phyloP scores from a whole-genome alignment of 805 yeast species.

The Wickerhamiella cacticola region DNA sequence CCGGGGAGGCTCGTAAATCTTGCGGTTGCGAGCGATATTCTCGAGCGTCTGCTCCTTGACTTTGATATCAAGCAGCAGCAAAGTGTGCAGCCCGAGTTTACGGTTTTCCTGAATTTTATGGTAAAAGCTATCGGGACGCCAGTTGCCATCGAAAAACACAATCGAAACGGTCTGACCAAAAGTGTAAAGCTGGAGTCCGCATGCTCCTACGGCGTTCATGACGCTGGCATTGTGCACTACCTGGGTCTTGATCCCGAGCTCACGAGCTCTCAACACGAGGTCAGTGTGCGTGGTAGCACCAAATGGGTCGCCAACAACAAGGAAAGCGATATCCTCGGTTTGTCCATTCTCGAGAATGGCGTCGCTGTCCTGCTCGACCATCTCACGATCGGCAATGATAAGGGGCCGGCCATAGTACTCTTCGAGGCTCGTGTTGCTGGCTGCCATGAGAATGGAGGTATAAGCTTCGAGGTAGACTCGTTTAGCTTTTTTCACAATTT shows the following conservation, averaged over 20 bases:
- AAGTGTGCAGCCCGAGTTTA: constrained; percentile 80
- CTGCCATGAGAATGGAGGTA: constrained; percentile 91
- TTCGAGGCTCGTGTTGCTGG: constrained; percentile 62
- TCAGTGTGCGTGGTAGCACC: constrained; percentile 99
- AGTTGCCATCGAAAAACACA: constrained; percentile 85
- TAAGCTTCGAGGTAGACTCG: constrained; percentile 93
- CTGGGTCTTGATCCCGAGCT: constrained; percentile 62
- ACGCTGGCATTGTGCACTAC: constrained; percentile 91
- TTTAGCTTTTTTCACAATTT: constrained; percentile 68
- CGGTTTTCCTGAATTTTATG: constrained; percentile 81
- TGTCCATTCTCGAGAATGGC: constrained; percentile 66
- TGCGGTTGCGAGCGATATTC: constrained; percentile 83
- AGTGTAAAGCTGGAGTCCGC: constrained; percentile 88
- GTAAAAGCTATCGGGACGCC: constrained; percentile 97
- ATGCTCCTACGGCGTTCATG: constrained; percentile 97
- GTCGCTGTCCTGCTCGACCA: constrained; percentile 85
- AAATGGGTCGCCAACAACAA: constrained; percentile 95
- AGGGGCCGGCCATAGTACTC: constrained; percentile 76
- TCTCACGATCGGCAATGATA: constrained; percentile 83
- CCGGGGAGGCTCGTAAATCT: constrained; percentile 92
- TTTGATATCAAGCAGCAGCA: constrained; percentile 78
- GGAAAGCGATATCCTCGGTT: constrained; percentile 74
- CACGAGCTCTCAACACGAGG: constrained; percentile 81
- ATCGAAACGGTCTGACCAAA: constrained; percentile 96
- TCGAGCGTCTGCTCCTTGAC: constrained; percentile 94